Evolutionary conservation across 2,329 filamentous ascomycete genomes (phyloP), one percentile per base, ranked within the genome.

Genomic region (Paraphaeosphaeria minitans): DNA sequence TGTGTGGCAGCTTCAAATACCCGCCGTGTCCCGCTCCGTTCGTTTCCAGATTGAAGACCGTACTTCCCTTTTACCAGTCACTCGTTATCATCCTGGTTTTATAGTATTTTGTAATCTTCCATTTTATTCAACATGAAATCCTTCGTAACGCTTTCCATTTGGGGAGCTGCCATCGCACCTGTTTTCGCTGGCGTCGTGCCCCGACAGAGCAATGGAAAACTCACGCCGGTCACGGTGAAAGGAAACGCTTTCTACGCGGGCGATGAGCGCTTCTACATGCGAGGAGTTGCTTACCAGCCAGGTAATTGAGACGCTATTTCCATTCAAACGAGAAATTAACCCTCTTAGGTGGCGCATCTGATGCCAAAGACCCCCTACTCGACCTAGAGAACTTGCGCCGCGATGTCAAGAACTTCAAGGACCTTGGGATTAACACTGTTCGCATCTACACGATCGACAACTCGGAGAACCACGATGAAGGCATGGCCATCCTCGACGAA

Each of bases 401-500:
- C 64, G 92, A 96, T 74, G 89, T 97, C 66, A 79, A 81, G 54
- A 84, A 91, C 76, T 96, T 97, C 86, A 86, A 91, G 81, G 85
- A 92, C 64, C 83, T 97, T 54, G 92, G 92, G 37, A 83, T 97
- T 79, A 97, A 97, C 83, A 93, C 92, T 21, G 84, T 97, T 73
- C 92, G 93, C 78, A 89, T 97, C 64, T 97, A 97, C 84, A 92
- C 90, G 8, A 88, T 96, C 66, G 93, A 97, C 82, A 97, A 97
- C 84, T 89, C 88, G 51, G 79, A 84, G 71, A 82, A 89, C 77
- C 93, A 97, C 80, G 88, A 93, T 68, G 85, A 88, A 64, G 97
- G 92, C 80, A 97, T 97, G 93, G 82, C 84, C 62, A 83, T 86
- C 55, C 84, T 97, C 63, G 88, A 87, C 56, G 90, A 91, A 68